Base-by-base conservation (phyloP, 169 alveolate genomes). In the Eimeria falciformis region DNA sequence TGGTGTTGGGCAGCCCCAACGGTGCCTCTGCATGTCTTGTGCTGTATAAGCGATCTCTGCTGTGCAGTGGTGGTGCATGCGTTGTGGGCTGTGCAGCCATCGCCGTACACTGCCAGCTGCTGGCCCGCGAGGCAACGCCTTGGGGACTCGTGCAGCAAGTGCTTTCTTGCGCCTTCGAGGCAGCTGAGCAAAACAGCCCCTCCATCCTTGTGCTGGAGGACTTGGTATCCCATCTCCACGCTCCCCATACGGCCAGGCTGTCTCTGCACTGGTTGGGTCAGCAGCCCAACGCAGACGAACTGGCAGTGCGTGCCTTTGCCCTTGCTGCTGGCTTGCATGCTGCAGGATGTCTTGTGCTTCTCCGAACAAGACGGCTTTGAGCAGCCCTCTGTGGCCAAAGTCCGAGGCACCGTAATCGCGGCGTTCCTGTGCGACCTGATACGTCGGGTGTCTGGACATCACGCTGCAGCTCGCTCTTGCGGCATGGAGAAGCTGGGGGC, bases 141-240 rank as follows among this genome's bases (percentile, higher is more conserved):
- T 83, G 62, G 0, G 29, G 47, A 23, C 47, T 45, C 46, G 11
- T 83, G 5, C 43, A 12, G 27, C 33, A 23, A 12, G 46, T 43
- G 23, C 27, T 83, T 29, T 5, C 79, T 3, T 55, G 81, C 6
- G 91, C 79, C 3, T 83, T 83, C 29, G 91, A 56, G 5, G 91
- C 66, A 1, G 91, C 50, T 25, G 79, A 83, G 66, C 68, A 58
- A 45, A 56, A 65, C 79, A 40, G 45, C 66, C 91, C 91, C 45
- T 56, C 91, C 12, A 21, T 83, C 23, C 46, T 84, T 27, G 53
- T 84, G 73, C 83, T 84, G 55, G 91, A 84, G 43, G 91, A 84
- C 25, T 53, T 84, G 91, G 91, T 79, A n/a, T n/a, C n/a, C n/a
- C n/a, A n/a, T n/a, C n/a, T n/a, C n/a, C n/a, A n/a, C n/a, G n/a